Base-by-base conservation (phyloP, 306 rosid genomes). In the Sesbania bispinosa region DNA sequence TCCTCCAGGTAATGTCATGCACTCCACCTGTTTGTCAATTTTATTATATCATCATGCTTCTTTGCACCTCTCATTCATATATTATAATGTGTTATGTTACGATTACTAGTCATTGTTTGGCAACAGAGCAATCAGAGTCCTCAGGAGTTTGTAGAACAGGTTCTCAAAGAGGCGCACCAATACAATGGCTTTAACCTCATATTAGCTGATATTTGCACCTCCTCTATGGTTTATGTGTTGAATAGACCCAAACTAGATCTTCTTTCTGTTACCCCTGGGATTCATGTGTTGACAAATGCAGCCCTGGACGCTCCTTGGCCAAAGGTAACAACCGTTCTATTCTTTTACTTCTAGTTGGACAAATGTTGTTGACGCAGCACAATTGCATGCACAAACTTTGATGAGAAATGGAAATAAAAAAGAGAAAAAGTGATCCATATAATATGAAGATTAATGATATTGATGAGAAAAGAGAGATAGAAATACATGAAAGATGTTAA, bases 261-360 rank as follows among this genome's bases (percentile, higher is more conserved):
- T 41, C 38, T 19, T 33, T 57, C 75, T 69, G 68, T 87, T 69
- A 80, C 88, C 14, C 89, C 96, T 38, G 98, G 98, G 42, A 79
- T 90, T 83, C 98, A 93, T 57, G 96, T 88, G 21, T 63, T 93
- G 83, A 69, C 97, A 19, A 93, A 93, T 83, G 89, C 92, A 72
- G 57, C 67, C 13, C 80, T 93, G 2, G 89, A 93, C 24, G 69
- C 88, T 66, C 85, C 96, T 48, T 93, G 97, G 97, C 89, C 90
- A 35, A 93, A 93, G 97, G 98, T 87, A 82, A 76, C 76, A 50
- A 77, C 13, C 47, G 0, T 69, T 1, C 14, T 69, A 19, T 35
- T n/a, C n/a, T 51, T 35, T 35, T 35, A 7, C 2, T 35, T 8
- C 11, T 35, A 2, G 7, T 32, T 5, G 36, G 8, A 32, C 36